These are phyloP conservation scores for Claviceps sp. DNA, from an alignment of 2,329 filamentous ascomycete species.

Conservation along the genomic window DNA sequence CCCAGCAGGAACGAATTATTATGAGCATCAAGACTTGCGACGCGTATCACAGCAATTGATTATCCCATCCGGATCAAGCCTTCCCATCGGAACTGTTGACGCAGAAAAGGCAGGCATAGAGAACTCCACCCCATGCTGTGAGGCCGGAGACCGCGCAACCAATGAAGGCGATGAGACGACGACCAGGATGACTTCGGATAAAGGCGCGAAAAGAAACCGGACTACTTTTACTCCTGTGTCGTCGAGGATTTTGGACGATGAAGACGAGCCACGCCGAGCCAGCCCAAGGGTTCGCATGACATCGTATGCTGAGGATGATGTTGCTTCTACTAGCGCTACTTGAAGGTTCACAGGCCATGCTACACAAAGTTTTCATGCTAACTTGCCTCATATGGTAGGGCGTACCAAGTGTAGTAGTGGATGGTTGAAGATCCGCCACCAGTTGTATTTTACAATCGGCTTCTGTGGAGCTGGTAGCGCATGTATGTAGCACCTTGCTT, in stretches of 20 bases:
- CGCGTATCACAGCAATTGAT: constrained; percentile 28
- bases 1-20: constrained; percentile 4
- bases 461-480: not conserved
- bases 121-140: not conserved
- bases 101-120: not conserved
- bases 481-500: not conserved
- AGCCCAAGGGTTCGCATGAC: constrained; percentile 14
- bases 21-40: constrained; percentile 22
- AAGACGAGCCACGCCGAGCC: constrained; percentile 28
- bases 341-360: not conserved
- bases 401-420: too few relatives aligned
- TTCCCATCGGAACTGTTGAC: constrained; percentile 5
- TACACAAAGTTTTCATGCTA: not conserved
- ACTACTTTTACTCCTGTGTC: constrained; percentile 31
- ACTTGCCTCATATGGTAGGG: not conserved
- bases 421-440: not conserved
- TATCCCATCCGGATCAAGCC: constrained; percentile 12
- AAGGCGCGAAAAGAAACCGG: constrained; percentile 31
- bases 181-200: constrained; percentile 13
- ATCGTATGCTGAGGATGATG: constrained; percentile 8
- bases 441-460: not conserved
- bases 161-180: not conserved
- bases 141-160: not conserved
- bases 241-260: constrained; percentile 31
- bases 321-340: not conserved